Conservation (phyloP, 2,329 filamentous ascomycete genomes). For the Ophiostoma triangulosporum region DNA sequence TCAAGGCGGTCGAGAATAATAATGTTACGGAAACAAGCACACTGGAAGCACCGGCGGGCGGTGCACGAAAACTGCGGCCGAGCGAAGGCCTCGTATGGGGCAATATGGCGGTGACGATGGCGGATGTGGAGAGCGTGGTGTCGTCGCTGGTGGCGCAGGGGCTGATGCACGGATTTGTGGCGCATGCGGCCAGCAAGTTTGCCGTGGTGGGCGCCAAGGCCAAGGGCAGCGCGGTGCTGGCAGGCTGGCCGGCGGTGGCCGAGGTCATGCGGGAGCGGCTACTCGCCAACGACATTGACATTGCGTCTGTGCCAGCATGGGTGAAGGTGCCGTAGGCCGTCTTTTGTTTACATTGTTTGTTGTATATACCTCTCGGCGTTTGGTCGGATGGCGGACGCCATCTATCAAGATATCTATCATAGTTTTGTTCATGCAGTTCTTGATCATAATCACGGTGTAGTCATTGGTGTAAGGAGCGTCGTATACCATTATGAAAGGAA, state of each 20-base stretch:
- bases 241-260: slow-evolving; percentile 67
- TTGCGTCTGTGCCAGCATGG: slow-evolving; percentile 21
- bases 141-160: slow-evolving; percentile 68
- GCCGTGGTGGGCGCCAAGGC: slow-evolving; percentile 68
- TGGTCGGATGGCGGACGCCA: neutral
- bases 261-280: slow-evolving; percentile 50
- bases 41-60: slow-evolving; percentile 34
- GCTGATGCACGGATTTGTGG: slow-evolving; percentile 71
- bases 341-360: neutral
- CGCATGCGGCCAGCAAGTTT: slow-evolving; percentile 62
- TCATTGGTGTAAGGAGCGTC: neutral
- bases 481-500: neutral
- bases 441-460: no score
- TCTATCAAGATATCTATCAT: no score
- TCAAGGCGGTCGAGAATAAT: slow-evolving; percentile 38
- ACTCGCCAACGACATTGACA: slow-evolving; percentile 46
- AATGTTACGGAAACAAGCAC: slow-evolving; percentile 26
- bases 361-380: slow-evolving; percentile 2
- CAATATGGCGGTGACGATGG: slow-evolving; percentile 42
- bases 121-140: slow-evolving; percentile 65
- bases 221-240: slow-evolving; percentile 46
- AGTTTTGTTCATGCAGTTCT: no score
- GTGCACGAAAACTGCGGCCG: slow-evolving; percentile 34
- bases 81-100: slow-evolving; percentile 51
- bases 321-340: slow-evolving; percentile 15